phyloP scores from a whole-genome alignment of 352 stramenopile species.

The Phytophthora podocarpi region DNA sequence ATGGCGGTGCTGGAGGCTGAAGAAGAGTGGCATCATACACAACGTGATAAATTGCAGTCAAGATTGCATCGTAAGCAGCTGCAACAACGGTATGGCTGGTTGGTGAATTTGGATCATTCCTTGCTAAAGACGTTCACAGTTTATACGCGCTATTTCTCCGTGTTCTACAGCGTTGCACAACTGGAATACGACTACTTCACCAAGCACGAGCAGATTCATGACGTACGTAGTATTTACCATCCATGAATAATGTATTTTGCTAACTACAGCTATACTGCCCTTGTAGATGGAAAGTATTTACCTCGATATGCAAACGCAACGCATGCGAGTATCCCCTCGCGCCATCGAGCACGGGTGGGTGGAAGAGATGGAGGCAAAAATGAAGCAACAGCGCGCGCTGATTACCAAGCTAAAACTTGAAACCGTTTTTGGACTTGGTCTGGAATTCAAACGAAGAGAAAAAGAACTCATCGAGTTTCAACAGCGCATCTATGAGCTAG shows the following conservation, averaged over 20 bases:
- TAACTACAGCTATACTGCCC: not conserved
- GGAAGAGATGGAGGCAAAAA: slow-evolving; percentile 83
- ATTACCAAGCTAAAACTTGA: slow-evolving; percentile 73
- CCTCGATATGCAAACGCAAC: slow-evolving; percentile 81
- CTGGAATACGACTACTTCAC: slow-evolving; percentile 71
- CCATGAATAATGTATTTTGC: not conserved
- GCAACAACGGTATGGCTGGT: slow-evolving; percentile 46
- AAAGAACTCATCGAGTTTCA: slow-evolving; percentile 40
- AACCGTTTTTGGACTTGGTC: slow-evolving; percentile 58
- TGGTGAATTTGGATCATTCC: not conserved
- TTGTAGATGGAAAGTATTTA: slow-evolving; percentile 80
- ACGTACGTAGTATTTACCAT: slow-evolving; percentile 43
- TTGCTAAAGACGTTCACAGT: not conserved
- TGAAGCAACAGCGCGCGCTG: slow-evolving; percentile 53
- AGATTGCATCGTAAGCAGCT: slow-evolving; percentile 64
- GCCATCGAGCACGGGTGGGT: slow-evolving; percentile 85
- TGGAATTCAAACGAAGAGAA: slow-evolving; percentile 65
- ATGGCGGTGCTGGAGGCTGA: slow-evolving; percentile 76
- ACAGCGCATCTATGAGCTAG: slow-evolving; percentile 39
- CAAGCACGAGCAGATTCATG: slow-evolving; percentile 61
- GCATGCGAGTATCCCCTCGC: slow-evolving; percentile 69
- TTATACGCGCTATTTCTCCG: not conserved
- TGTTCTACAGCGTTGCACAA: slow-evolving; percentile 48
- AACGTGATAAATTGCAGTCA: slow-evolving; percentile 61
- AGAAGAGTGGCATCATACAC: slow-evolving; percentile 64